Evolutionary conservation across 2,329 filamentous ascomycete genomes (phyloP).

Genomic region (Aspergillus nomiae): DNA sequence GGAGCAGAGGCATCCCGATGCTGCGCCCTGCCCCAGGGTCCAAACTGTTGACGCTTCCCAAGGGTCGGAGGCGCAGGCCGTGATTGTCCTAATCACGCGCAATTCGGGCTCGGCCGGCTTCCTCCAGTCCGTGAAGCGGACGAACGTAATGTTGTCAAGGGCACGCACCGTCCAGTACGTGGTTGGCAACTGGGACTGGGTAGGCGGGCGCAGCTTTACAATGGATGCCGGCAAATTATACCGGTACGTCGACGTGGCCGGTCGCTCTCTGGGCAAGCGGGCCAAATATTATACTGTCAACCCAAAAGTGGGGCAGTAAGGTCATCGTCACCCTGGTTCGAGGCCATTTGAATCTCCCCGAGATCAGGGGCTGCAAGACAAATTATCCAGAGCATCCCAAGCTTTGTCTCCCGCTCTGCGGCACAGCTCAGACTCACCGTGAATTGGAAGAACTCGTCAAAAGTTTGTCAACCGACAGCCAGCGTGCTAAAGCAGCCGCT

Average conservation of each 20-base stretch:
- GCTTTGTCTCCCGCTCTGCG: constrained; percentile 62
- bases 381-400: constrained; percentile 58
- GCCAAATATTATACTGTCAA: no score
- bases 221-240: no score
- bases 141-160: constrained; percentile 5
- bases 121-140: not conserved
- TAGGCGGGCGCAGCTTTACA: no score
- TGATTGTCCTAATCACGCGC: constrained; percentile 5
- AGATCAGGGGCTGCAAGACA: constrained; percentile 54
- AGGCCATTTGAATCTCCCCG: constrained; percentile 52
- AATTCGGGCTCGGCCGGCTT: not conserved
- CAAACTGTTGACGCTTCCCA: constrained; percentile 4
- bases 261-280: no score
- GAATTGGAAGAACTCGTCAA: constrained; percentile 53
- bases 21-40: not conserved
- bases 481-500: constrained; percentile 65
- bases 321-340: constrained; percentile 54
- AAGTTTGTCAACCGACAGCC: constrained; percentile 53
- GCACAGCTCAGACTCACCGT: constrained; percentile 56
- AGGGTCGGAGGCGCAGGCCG: constrained; percentile 1
- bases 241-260: no score
- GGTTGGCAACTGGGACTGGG: constrained; percentile 1
- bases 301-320: constrained; percentile 18
- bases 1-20: not conserved
- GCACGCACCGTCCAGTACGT: not conserved